Base-by-base conservation (phyloP, 805 yeast genomes). In the Lachancea thermotolerans region DNA sequence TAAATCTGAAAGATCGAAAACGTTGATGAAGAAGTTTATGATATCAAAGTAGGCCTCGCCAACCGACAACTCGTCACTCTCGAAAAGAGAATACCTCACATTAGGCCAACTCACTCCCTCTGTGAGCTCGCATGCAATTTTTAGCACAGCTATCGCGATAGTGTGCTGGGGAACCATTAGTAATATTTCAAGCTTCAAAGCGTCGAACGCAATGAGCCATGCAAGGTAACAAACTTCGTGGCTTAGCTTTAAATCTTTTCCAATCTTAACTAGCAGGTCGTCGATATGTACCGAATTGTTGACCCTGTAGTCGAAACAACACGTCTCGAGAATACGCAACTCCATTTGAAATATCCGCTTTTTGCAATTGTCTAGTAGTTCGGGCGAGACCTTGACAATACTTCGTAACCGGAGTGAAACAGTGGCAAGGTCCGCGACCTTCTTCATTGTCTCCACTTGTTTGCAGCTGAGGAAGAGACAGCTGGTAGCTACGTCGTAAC, bases 381-480 rank as follows among this genome's bases (percentile, higher is more conserved):
- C 73, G 1, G 56, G 40, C 3, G 52, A 57, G 34, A 62, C 46
- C 34, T 53, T 56, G 8, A 45, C 52, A 5, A 55, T 49, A 38
- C 59, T 61, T 11, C 68, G 55, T n/a, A 65, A 48, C 37, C 59
- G 66, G 47, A 68, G 58, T 4, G 72, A 67, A 32, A 65, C 66
- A 3, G 66, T 58, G 65, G 60, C 73, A 10, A 88, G 72, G 37
- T 84, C 86, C 42, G 78, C 71, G 12, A 83, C 61, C 53, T 84
- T 84, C 60, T 87, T 88, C 35, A 88, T 81, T 35, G 89, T 85
- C 57, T 89, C 96, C 57, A 86, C 95, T 51, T 81, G 79, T 61
- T 89, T 87, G 36, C 82, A 69, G 2, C 95, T 84, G 12, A 86
- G 67, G 46, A 85, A 75, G 7, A 89, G 59, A 44, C 88, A 75